These are phyloP conservation scores for Centaurea solstitialis DNA, from an alignment of 129 eudicot genomes.

Conservation along the genomic window DNA sequence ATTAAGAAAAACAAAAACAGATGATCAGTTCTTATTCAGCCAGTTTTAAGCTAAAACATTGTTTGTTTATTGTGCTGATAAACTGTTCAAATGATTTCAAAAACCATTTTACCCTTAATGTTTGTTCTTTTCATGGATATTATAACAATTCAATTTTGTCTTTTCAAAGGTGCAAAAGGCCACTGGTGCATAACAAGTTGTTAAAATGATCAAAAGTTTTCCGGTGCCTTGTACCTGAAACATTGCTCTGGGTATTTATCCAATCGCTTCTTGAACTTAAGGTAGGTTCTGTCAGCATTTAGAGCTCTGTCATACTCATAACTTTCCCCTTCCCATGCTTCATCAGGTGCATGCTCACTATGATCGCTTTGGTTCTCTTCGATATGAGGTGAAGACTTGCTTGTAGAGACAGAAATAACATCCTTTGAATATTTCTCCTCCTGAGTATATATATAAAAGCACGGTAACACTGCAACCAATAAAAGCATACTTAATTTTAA, in stretches of 20 bases:
- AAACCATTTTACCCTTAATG: not conserved
- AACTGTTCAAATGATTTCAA: not conserved
- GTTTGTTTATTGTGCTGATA: not conserved
- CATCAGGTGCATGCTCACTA: constrained; percentile 49
- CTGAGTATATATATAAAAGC: constrained; percentile 69
- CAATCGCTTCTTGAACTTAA: constrained; percentile 88
- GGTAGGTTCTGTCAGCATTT: constrained; percentile 87
- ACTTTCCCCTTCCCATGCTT: constrained; percentile 80
- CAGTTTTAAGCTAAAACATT: not conserved
- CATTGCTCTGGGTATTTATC: constrained; percentile 91
- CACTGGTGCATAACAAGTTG: not conserved
- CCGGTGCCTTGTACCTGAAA: constrained; percentile 56
- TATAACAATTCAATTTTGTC: not conserved
- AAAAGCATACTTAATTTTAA: not conserved
- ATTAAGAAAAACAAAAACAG: not conserved
- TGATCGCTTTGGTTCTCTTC: constrained; percentile 41
- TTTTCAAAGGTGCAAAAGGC: not conserved
- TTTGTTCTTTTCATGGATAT: not conserved
- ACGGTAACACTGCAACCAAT: constrained; percentile 79
- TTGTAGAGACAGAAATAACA: constrained; percentile 40
- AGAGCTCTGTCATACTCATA: constrained; percentile 88
- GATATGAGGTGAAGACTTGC: constrained; percentile 30
- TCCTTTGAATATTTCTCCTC: constrained; percentile 54
- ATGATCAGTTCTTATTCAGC: constrained; percentile 1
- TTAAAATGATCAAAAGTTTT: not conserved